These are phyloP conservation scores for Thalia dealbata DNA, from an alignment of 176 grass and related monocot species.

Conservation along the genomic window DNA sequence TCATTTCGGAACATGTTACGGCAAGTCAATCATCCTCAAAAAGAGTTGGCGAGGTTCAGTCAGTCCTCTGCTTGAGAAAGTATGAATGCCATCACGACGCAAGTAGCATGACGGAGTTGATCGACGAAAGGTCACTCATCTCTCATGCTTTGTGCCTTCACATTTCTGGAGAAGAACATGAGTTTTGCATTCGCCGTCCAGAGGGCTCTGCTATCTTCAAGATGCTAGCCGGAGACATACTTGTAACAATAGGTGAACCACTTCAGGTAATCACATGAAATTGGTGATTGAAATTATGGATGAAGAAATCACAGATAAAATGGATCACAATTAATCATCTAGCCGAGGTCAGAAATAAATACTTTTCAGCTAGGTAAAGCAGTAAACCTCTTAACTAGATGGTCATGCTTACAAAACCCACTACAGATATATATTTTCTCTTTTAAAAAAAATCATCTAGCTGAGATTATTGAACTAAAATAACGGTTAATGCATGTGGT, in stretches of 20 bases:
- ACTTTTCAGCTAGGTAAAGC: too few species aligned
- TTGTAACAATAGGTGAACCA: conserved; percentile 61
- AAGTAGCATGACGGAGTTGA: conserved; percentile 27
- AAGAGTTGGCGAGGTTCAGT: conserved; percentile 22
- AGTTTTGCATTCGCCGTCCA: conserved; percentile 41
- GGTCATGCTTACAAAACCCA: too few species aligned
- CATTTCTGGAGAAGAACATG: conserved; percentile 31
- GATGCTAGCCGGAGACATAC: conserved; percentile 44
- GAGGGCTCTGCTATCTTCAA: conserved; percentile 43
- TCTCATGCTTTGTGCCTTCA: conserved; percentile 53
- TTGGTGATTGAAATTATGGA: neutral
- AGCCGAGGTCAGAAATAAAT: neutral
- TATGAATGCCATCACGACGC: conserved; percentile 32
- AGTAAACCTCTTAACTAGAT: too few species aligned
- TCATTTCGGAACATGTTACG: conserved; percentile 36
- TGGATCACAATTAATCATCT: neutral
- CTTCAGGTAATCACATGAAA: conserved; percentile 44
- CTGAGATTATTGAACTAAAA: neutral
- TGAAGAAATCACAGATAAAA: neutral
- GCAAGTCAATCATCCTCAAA: conserved; percentile 15
- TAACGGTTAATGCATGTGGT: neutral
- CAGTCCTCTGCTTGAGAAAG: conserved; percentile 46
- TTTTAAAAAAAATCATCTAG: neutral
- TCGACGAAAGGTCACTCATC: conserved; percentile 23
- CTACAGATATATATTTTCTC: too few species aligned